Evolutionary conservation across 2,329 filamentous ascomycete species (phyloP), one percentile per base, ranked within the genome.

Genomic region (Thelonectria rubi): DNA sequence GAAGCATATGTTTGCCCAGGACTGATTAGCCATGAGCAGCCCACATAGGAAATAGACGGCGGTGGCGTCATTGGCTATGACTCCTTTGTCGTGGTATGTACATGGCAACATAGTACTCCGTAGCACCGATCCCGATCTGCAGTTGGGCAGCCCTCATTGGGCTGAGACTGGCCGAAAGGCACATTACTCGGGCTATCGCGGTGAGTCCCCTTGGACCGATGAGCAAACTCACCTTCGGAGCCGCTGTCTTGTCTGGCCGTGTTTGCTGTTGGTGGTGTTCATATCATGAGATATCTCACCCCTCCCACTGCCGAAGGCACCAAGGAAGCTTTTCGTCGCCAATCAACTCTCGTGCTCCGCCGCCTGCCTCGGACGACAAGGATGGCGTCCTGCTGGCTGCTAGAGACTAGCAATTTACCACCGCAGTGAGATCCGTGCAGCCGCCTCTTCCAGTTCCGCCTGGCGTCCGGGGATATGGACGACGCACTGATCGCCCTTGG

Each of bases 401-500:
- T 59, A 40, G 46, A 64, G 26, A 30, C 26, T 30, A 30, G 26
- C 26, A 30, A 30, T 30, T 30, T 55, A 49, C 60, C 55, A 49
- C 60, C 55, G 47, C 56, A 56, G 46, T 50, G 58, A 51, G 62
- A 67, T 65, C 58, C 58, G 56, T 60, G 58, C 58, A 62, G 55
- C 56, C 43, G 50, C 58, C 54, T 55, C 8, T 30, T 30, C 26
- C 26, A 30, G 26, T 30, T 59, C 65, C 59, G 46, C 42, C 48
- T 45, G 52, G 58, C 43, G 61, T 53, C 57, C 32, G 45, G 63
- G 53, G 42, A 26, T 50, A 55, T 34, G 43, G 42, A 15, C 6
- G 43, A 60, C 51, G 63, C 64, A 67, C 59, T 64, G 57, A 60
- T 65, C 58, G 45, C 60, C 15, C 40, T 49, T 46, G 40, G 50